These are phyloP conservation scores for Calonectria henricotiae DNA, from an alignment of 2,329 filamentous ascomycete genomes.

Conservation along the genomic window DNA sequence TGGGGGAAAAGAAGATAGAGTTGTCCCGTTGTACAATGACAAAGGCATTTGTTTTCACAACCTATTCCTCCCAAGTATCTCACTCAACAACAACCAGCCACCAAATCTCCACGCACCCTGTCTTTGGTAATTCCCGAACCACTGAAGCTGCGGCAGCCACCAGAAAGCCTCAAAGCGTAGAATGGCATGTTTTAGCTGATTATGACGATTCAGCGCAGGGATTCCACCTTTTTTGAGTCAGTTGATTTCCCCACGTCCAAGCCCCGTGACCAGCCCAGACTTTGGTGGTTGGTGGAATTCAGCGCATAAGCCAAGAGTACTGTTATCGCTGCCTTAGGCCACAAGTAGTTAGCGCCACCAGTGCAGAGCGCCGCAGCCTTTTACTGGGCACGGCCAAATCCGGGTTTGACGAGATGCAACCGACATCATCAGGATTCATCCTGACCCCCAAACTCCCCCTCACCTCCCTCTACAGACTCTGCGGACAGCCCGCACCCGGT, in stretches of 20 bases:
- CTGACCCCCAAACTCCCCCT: constrained; percentile 48
- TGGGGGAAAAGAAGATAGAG: constrained; percentile 40
- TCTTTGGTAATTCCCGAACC: not conserved
- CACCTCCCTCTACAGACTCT: constrained; percentile 41
- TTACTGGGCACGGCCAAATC: constrained; percentile 58
- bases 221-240: constrained; percentile 47
- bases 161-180: constrained; percentile 18
- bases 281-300: constrained; percentile 31
- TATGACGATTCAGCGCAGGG: constrained; percentile 25
- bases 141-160: not conserved
- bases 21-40: constrained; percentile 38
- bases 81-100: constrained; percentile 32
- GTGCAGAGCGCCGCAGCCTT: constrained; percentile 54
- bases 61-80: constrained; percentile 37
- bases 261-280: constrained; percentile 46
- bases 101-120: constrained; percentile 37
- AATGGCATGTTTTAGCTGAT: constrained; percentile 29
- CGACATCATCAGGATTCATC: constrained; percentile 57
- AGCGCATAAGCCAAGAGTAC: constrained; percentile 27
- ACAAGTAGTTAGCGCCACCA: constrained; percentile 53
- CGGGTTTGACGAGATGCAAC: constrained; percentile 56
- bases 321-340: constrained; percentile 60
- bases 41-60: constrained; percentile 32
- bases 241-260: constrained; percentile 43
- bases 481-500: constrained; percentile 48